Base-by-base conservation (phyloP, 2,329 filamentous ascomycete genomes). In the Ceratocystis colombiana region DNA sequence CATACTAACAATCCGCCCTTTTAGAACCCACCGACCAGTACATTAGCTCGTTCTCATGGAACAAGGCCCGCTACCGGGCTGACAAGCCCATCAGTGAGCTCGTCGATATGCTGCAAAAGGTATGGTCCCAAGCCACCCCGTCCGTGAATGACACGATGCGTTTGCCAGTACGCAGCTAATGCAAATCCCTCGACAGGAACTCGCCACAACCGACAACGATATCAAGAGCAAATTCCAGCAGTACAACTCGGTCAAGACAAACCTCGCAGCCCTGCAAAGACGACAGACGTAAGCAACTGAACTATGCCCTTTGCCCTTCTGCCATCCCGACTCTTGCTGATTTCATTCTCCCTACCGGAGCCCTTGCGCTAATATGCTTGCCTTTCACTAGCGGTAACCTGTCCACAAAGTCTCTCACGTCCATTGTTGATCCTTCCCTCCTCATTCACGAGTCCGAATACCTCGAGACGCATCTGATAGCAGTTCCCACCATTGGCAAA, bases 11-110 rank as follows among this genome's bases (percentile, higher is more conserved):
- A 57, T 12, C 37, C 25, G 50, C 64, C 62, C 15, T 28, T 30
- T 44, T 50, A 97, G 93, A 96, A 76, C 92, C 94, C n/a, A 91
- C 93, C 68, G 93, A 96, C 72, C 88, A 93, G 74, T 99, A 97
- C 74, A 79, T 99, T 59, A 85, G 87, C 73, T 87, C 83, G 66
- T 99, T 97, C 77, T 83, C 85, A 70, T 99, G 94, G 94, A 97
- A 97, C 79, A 96, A 94, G 77, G 90, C 96, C 77, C 94, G 96
- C 75, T 99, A 97, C 77, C 87, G 94, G 72, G 88, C 89, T 69
- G 94, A 99, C 76, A 95, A 93, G 75, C 84, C 93, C 63, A 83
- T 99, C 68, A 83, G 85, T 66, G 93, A 97, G 73, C 81, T 97
- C 68, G 88, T 96, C 71, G 88, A 91, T 75, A 87, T 86, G 50